phyloP scores from a whole-genome alignment of 495 filamentous ascomycete genomes.

The Trichoderma gamsii region DNA sequence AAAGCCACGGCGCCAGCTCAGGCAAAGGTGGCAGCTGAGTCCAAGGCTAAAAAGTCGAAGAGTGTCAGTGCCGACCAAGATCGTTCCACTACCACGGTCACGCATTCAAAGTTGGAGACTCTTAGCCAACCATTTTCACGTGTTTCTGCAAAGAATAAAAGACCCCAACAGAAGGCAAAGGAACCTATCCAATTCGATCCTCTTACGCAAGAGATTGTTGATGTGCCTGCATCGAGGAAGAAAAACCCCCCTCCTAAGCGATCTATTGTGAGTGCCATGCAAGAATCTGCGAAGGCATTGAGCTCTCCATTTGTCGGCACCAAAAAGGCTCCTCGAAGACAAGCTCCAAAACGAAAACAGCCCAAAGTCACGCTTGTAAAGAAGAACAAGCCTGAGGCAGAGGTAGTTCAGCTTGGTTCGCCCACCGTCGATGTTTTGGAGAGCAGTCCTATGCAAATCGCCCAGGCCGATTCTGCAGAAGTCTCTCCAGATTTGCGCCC shows the following conservation, averaged over 20 bases:
- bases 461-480: background rate
- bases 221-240: background rate
- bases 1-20: background rate
- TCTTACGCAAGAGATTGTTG: background rate
- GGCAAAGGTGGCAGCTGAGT: background rate
- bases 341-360: background rate
- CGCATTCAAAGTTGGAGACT: background rate
- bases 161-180: background rate
- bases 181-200: background rate
- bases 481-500: too few species aligned
- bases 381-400: background rate
- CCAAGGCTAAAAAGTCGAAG: background rate
- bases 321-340: background rate
- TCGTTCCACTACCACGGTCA: background rate
- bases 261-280: background rate
- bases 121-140: too few species aligned
- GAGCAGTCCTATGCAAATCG: background rate
- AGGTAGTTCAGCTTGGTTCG: background rate
- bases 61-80: background rate
- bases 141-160: background rate
- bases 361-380: background rate
- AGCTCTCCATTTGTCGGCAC: background rate
- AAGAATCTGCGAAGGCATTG: background rate
- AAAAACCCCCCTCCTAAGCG: background rate
- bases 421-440: background rate